Evolutionary conservation across 345 rosid species (phyloP), one percentile per base, ranked within the genome.

Genomic region (Noccaea caerulescens): DNA sequence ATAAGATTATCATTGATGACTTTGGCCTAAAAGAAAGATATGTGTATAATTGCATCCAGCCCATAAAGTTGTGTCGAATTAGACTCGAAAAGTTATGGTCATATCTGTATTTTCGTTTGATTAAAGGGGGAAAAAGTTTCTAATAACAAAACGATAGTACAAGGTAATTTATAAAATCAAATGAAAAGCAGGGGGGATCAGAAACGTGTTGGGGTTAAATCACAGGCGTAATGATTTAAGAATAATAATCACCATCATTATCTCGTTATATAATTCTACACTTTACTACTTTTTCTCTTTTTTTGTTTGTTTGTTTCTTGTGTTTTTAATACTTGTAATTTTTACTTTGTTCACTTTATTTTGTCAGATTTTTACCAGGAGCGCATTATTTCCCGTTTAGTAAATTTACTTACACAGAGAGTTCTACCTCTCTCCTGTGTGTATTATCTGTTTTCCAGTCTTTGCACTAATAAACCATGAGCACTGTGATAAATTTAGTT

Each of bases 191-290:
- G 20, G 45, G 63, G 0, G 0, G 27, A 75, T 65, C 70, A 27
- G 36, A 36, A 33, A 67, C 68, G 59, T 43, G 58, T 44, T 69
- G 63, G 68, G 73, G 57, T 60, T 67, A 67, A 66, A 78, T 78
- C 77, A 84, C 62, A 57, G 60, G 69, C 47, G 60, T 81, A 85
- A 91, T 91, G 88, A 91, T 91, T 87, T 83, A 79, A 82, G 86
- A 85, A 91, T 88, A 80, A 88, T 84, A 86, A 65, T 77, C 79
- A 76, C 88, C 87, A 86, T 86, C 88, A 71, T 85, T 76, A 53
- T 60, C 46, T 69, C 71, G 41, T 61, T 63, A 68, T 68, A 18
- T 41, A 49, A 38, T 36, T 47, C 49, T 55, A 27, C 75, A 63
- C 63, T 63, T 37, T 69, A 49, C 27, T 38, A 34, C 38, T 3